Evolutionary conservation across 805 yeast species (phyloP), one percentile per base, ranked within the genome.

Genomic region (Sungouiozyma intestinalis): DNA sequence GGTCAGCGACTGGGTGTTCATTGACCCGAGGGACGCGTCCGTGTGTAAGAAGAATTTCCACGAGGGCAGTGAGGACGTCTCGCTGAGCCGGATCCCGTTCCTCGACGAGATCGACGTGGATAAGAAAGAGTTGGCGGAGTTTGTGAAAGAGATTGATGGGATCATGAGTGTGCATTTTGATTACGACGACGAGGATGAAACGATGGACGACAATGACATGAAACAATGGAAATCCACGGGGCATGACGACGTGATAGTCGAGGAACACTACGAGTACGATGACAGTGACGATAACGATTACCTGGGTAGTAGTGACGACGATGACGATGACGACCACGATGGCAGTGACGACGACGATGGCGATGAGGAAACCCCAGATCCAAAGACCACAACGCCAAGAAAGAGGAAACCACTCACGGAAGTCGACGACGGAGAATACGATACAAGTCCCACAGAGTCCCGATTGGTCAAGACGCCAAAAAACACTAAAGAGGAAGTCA

Each of bases 91-190:
- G 33, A 58, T 61, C 16, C 48, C 57, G 9, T 61, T 63, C 61
- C 35, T 58, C 3, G 46, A 47, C n/a, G 51, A 49, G 20, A 44
- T 38, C 16, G 43, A 40, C 4, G 38, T 42, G 1, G 53, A 50
- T 27, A 45, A 47, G 31, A 44, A 47, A 4, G 40, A 58, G 4
- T 45, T 36, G 3, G 42, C 53, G 7, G 36, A 39, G 9, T 58
- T 62, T 40, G 44, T 60, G 2, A 52, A 51, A 38, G 59, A 60
- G 11, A 50, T 62, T 15, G 65, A 62, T 33, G 43, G 47, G 11
- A 51, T 59, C 3, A 57, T 62, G 55, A 55, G 57, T 24, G 53
- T 48, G 3, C 57, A 56, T 46, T 51, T 57, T 34, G 66, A 59
- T 8, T 59, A 48, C 40, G 64, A 57, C 13, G 65, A 58, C 17